Base-by-base conservation (phyloP, 73 alveolate genomes). In the Paramecium octaurelia region DNA sequence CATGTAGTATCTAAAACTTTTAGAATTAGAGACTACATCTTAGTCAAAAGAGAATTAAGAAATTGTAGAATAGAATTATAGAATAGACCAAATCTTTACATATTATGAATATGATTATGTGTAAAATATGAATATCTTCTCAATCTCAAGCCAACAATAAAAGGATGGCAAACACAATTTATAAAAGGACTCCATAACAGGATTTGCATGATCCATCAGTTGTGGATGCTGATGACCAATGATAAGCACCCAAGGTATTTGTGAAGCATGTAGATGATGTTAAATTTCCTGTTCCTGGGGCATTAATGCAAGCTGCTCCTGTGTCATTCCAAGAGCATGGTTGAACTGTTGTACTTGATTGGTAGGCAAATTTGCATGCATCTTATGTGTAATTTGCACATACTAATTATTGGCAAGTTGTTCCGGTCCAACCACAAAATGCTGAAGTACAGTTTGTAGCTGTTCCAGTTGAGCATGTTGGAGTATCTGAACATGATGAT, bases 71-170 rank as follows among this genome's bases (percentile, higher is more conserved):
- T 38, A 38, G 44, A 38, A 38, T 38, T 38, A 38, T 38, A 38
- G 44, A 38, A 38, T 38, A 38, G 8, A 38, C 44, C 9, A 38
- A 38, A 38, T 38, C 44, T 38, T 38, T 38, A 38, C 44, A 38
- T 38, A 40, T 40, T 40, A 54, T 18, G 69, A 18, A 54, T 54
- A 18, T 54, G 69, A 18, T 64, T 14, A 14, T 64, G 20, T 64
- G 27, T 64, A 34, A 64, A 64, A 12, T 27, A 60, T 64, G 46
- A 12, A 27, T 31, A 64, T 34, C 46, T 64, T 4, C 24, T 27
- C 84, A 64, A 31, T 64, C 84, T 64, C 84, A 64, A 27, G 84
- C 84, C 46, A 64, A 64, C 50, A 27, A 64, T 64, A 64, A 8
- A 27, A 64, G 24, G 50, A 64, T 12, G 54, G 50, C 50, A 64